phyloP scores from a whole-genome alignment of 306 rosid genomes.

The Rubus parviflorus region DNA sequence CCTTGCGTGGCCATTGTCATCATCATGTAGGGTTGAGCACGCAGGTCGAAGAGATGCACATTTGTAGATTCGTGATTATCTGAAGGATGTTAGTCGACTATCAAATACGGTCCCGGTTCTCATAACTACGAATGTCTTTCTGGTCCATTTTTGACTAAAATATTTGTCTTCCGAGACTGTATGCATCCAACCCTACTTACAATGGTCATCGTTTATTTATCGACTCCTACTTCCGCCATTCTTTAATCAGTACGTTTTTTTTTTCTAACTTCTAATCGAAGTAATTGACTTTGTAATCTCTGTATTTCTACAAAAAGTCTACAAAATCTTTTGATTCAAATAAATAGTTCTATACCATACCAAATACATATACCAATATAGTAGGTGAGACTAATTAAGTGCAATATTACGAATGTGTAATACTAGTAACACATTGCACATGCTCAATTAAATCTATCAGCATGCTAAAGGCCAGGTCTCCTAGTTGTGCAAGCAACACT shows the following conservation, averaged over 20 bases:
- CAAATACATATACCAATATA: not conserved
- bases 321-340: not conserved
- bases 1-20: too few relatives aligned
- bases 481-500: constrained; percentile 20
- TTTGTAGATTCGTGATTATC: too few relatives aligned
- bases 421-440: not conserved
- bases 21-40: too few relatives aligned
- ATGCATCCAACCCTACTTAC: too few relatives aligned
- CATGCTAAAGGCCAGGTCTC: constrained; percentile 28
- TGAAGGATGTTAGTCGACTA: too few relatives aligned
- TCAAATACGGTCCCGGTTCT: too few relatives aligned
- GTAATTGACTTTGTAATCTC: not conserved
- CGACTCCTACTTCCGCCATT: too few relatives aligned
- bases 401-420: not conserved
- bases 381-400: constrained; percentile 27
- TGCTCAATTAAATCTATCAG: constrained; percentile 18
- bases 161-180: too few relatives aligned
- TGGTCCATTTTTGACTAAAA: too few relatives aligned
- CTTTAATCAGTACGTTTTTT: not conserved
- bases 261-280: not conserved
- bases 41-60: too few relatives aligned
- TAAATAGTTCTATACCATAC: constrained; percentile 8
- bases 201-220: too few relatives aligned
- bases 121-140: too few relatives aligned
- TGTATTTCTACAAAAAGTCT: not conserved